A percentile compares a stretch with the other conserved stretches of the same genome.
phyloP scores from a whole-genome alignment of 805 yeast species.

The Candida mattraensis region DNA sequence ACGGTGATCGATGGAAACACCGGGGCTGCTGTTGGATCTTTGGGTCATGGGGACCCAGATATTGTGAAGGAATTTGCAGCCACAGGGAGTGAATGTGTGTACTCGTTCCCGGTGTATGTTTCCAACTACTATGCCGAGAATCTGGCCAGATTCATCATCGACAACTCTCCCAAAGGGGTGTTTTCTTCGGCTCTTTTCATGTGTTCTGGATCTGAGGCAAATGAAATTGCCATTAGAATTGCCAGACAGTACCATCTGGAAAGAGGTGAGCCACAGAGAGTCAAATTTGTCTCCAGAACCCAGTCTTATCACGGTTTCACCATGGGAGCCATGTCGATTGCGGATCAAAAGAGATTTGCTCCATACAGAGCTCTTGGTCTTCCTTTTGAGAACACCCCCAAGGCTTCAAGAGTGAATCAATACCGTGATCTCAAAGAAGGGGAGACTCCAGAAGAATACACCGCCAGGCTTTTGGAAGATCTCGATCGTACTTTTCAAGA shows the following conservation, averaged over 20 bases:
- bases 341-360: conserved; percentile 38
- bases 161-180: conserved; percentile 39
- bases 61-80: conserved; percentile 39
- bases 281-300: conserved; percentile 43
- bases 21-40: conserved; percentile 55
- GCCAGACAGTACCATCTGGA: conserved; percentile 51
- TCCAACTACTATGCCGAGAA: conserved; percentile 45
- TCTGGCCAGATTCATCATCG: conserved; percentile 44
- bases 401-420: conserved; percentile 32
- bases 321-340: conserved; percentile 44
- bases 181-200: conserved; percentile 47
- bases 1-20: conserved; percentile 44
- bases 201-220: conserved; percentile 78
- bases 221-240: conserved; percentile 76
- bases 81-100: conserved; percentile 37
- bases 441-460: conserved; percentile 40
- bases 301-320: conserved; percentile 52
- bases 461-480: conserved; percentile 34
- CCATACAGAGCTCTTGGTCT: conserved; percentile 29
- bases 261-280: conserved; percentile 41
- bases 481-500: conserved; percentile 40
- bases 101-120: conserved; percentile 34
- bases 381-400: conserved; percentile 20
- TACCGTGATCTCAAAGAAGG: conserved; percentile 33
- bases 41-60: conserved; percentile 45